phyloP scores from a whole-genome alignment of 2,329 filamentous ascomycete genomes.

The Colletotrichum sp. region DNA sequence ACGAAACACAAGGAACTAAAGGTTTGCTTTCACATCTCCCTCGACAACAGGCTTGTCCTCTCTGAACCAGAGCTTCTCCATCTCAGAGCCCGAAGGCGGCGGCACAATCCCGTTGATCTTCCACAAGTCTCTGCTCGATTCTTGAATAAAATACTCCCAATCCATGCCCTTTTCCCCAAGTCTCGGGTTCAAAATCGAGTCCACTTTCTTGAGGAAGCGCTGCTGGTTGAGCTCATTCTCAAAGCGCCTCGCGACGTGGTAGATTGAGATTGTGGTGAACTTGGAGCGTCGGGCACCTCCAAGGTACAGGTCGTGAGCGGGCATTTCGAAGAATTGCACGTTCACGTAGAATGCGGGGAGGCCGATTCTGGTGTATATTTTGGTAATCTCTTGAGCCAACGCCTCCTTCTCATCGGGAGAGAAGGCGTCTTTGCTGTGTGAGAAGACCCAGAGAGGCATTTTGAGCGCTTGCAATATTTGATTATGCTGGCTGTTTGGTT shows the following conservation, averaged over 20 bases:
- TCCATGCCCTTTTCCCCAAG: background rate
- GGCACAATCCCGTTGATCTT: background rate
- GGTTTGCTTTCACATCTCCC: constrained; percentile 27
- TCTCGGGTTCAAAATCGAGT: background rate
- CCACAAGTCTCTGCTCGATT: background rate
- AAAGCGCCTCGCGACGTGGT: background rate
- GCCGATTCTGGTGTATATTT: background rate
- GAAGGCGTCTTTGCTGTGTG: background rate
- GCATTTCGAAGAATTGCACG: background rate
- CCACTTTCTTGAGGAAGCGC: background rate
- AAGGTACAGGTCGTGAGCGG: background rate
- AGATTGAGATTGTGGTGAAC: background rate
- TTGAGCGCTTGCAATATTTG: background rate
- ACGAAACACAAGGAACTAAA: background rate
- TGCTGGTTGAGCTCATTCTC: background rate
- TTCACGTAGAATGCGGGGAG: background rate
- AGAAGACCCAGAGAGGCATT: background rate
- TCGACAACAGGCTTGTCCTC: constrained; percentile 40
- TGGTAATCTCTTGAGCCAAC: background rate
- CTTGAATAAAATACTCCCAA: background rate
- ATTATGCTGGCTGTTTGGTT: background rate
- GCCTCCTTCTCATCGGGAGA: background rate
- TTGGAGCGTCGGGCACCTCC: background rate
- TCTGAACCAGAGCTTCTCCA: background rate
- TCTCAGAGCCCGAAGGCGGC: background rate